Conservation (phyloP, 345 rosid species). For the Populus deltoides region DNA sequence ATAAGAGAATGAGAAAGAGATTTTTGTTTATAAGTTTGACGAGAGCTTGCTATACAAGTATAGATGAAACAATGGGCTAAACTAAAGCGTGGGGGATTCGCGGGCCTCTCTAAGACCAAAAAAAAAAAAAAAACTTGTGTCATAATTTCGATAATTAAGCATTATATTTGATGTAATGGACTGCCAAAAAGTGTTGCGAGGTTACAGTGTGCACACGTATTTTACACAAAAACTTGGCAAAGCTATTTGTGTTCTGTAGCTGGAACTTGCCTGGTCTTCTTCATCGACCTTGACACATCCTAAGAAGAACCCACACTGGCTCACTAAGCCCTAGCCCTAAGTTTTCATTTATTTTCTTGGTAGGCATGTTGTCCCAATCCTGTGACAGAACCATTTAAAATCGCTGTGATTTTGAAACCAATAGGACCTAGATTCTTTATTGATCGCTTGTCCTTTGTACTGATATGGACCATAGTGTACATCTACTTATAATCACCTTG, state of each 20-base stretch:
- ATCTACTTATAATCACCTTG: no score
- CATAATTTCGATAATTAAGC: background rate
- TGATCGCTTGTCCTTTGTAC: background rate
- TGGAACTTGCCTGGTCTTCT: constrained; percentile 25
- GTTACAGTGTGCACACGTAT: constrained; percentile 30
- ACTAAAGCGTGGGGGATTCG: constrained; percentile 39
- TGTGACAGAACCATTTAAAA: background rate
- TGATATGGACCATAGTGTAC: no score
- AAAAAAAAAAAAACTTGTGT: no score
- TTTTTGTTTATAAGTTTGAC: background rate
- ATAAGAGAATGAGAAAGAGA: background rate
- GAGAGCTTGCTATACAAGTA: constrained; percentile 2
- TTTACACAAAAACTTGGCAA: background rate
- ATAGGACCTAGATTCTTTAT: no score
- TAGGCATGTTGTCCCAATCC: background rate
- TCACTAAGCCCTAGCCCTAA: background rate
- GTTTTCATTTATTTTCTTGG: background rate
- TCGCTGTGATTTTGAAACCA: background rate
- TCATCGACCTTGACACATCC: background rate
- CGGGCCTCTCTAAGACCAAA: background rate
- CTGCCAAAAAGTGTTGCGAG: background rate
- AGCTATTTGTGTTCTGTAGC: no score
- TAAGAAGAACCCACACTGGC: no score
- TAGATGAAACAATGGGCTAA: constrained; percentile 2
- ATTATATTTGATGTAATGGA: background rate